A percentile compares a stretch with the other conserved stretches of the same genome.
phyloP scores from a whole-genome alignment of 2,329 filamentous ascomycete species.

The Tolypocladium nubicola region DNA sequence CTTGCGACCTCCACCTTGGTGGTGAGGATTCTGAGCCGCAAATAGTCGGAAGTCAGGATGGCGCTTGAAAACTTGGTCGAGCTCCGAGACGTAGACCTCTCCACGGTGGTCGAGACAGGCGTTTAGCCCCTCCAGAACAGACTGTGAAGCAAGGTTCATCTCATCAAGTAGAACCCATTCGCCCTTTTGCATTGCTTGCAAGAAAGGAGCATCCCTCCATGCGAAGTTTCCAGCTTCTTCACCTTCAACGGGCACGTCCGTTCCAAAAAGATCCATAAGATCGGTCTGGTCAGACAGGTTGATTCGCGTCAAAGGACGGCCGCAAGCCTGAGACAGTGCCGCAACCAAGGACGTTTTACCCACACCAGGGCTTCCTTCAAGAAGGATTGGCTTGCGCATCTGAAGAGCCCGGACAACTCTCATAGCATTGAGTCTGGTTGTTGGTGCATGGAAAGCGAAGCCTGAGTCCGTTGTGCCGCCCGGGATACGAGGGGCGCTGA shows the following conservation, averaged over 20 bases:
- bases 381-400: slow-evolving; percentile 78
- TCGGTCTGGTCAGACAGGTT: slow-evolving; percentile 98
- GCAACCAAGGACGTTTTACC: slow-evolving; percentile 92
- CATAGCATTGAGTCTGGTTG: slow-evolving; percentile 83
- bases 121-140: slow-evolving; percentile 90
- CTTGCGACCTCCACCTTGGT: slow-evolving; percentile 92
- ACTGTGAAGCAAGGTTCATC: slow-evolving; percentile 97
- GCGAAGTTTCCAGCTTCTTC: slow-evolving; percentile 82
- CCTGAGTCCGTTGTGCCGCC: slow-evolving; percentile 23
- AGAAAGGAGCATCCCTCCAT: slow-evolving; percentile 91
- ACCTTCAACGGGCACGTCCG: slow-evolving; percentile 92
- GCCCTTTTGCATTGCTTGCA: slow-evolving; percentile 92
- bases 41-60: slow-evolving; percentile 91
- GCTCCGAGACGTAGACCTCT: slow-evolving; percentile 88
- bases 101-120: slow-evolving; percentile 94
- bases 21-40: slow-evolving; percentile 93
- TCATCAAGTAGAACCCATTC: slow-evolving; percentile 96
- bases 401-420: slow-evolving; percentile 82
- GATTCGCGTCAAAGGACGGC: slow-evolving; percentile 78
- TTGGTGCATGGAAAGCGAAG: slow-evolving; percentile 72
- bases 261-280: slow-evolving; percentile 93
- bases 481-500: slow-evolving; percentile 48
- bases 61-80: slow-evolving; percentile 86
- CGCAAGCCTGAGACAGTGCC: slow-evolving; percentile 70
- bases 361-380: slow-evolving; percentile 96